Evolutionary conservation across 2,329 filamentous ascomycete genomes (phyloP).

Genomic region (Cercospora sesami): DNA sequence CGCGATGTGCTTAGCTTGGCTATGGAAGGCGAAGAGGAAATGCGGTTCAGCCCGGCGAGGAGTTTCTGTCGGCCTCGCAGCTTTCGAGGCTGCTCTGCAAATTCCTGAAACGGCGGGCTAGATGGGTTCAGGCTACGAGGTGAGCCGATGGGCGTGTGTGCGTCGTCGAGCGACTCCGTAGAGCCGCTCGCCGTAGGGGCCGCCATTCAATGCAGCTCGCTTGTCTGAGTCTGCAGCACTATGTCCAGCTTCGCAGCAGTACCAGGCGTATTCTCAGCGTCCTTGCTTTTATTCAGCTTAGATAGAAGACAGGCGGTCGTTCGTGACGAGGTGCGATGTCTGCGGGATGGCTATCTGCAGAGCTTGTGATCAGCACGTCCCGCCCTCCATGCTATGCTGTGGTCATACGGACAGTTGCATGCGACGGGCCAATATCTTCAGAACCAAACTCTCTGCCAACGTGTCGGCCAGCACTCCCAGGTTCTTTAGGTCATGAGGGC

Average conservation of each 20-base stretch:
- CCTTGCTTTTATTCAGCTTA: slow-evolving; percentile 5
- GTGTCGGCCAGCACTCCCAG: not conserved
- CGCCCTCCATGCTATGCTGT: not conserved
- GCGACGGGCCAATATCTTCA: not conserved
- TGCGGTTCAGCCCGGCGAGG: slow-evolving; percentile 73
- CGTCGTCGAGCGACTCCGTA: slow-evolving; percentile 23
- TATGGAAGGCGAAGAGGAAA: slow-evolving; percentile 76
- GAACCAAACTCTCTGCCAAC: not conserved
- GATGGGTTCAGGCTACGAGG: slow-evolving; percentile 33
- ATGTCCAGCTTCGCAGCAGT: not conserved
- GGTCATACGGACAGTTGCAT: slow-evolving; percentile 12
- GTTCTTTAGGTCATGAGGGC: slow-evolving; percentile 7
- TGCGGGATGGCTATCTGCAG: slow-evolving; percentile 2
- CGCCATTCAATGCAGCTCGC: slow-evolving; percentile 5
- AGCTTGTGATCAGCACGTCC: slow-evolving; percentile 8
- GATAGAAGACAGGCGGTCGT: not conserved
- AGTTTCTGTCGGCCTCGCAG: slow-evolving; percentile 69
- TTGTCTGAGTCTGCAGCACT: not conserved
- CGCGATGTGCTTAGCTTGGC: slow-evolving; percentile 62
- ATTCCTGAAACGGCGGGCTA: slow-evolving; percentile 32
- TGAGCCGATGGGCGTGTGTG: slow-evolving; percentile 20
- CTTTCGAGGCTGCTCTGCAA: slow-evolving; percentile 51
- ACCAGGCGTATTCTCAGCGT: not conserved
- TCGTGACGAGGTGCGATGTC: not conserved
- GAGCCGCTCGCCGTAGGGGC: slow-evolving; percentile 24